Evolutionary conservation across 2,329 filamentous ascomycete species (phyloP), one percentile per base, ranked within the genome.

Genomic region (Blastomyces silverae): DNA sequence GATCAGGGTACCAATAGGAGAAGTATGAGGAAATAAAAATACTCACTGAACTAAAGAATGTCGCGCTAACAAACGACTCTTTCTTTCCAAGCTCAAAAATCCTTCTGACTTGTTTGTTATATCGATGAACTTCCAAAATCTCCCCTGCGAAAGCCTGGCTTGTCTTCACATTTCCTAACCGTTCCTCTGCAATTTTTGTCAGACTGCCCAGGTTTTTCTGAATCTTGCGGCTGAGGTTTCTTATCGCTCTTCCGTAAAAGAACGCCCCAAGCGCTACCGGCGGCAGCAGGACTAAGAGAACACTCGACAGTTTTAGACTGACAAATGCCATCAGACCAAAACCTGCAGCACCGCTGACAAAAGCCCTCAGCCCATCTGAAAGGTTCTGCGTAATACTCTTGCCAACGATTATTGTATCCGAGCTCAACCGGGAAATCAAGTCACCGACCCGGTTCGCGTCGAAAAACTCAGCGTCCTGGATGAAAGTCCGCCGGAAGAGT

Each of bases 381-480:
- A 99, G 81, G 74, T 99, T 99, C 74, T 97, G 93, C 0, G 94
- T 99, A 69, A 99, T 96, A 72, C 92, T 96, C 79, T 99, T 99
- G 74, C 93, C 94, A 64, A 99, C 94, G 73, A 99, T 95, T 73
- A 97, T 91, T 0, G 94, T 97, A 76, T 99, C 95, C 1, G 92
- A 96, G 72, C 93, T 92, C 57, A 99, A 85, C 48, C 95, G 89
- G 48, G 93, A 97, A 73, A 99, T 97, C 70, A 99, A 81, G 75
- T 99, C 94, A 75, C 94, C 94, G 34, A 97, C 92, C 34, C 94
- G 86, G 79, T 99, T 99, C 50, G 94, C 94, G 75, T 99, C 94
- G 73, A 99, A 99, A 80, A 99, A 99, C 73, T 97, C 94, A 65
- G 94, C 94, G 76, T 99, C 94, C 76, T 99, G 94, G n/a, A 94